These are phyloP conservation scores for Tolypocladium tundrense DNA, from an alignment of 2,329 filamentous ascomycete genomes.

Conservation along the genomic window DNA sequence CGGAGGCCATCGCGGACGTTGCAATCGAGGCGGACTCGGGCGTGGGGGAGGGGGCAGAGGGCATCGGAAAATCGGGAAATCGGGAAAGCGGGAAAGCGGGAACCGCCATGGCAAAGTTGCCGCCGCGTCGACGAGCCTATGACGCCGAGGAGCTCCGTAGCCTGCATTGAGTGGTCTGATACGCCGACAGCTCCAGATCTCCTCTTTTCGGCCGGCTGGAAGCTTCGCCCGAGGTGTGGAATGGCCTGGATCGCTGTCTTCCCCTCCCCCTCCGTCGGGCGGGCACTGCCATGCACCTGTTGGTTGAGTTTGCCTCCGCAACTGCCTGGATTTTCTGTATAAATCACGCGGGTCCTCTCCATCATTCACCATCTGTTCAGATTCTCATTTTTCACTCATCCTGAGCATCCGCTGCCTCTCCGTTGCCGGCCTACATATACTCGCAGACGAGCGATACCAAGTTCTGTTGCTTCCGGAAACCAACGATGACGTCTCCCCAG, in stretches of 20 bases:
- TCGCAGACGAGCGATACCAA: not conserved
- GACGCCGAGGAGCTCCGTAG: not conserved
- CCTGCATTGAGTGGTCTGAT: not conserved
- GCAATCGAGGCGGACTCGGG: not conserved
- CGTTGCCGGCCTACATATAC: not conserved
- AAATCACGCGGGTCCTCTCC: not conserved
- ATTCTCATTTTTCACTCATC: not conserved
- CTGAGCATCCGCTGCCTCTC: not conserved
- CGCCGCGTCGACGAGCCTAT: not conserved
- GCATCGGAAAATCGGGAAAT: not conserved
- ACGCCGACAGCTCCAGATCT: not conserved
- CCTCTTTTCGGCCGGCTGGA: not conserved
- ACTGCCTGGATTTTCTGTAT: not conserved
- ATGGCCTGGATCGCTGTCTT: not conserved
- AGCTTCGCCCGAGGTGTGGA: not conserved
- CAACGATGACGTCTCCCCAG: conserved; percentile 22
- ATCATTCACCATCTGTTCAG: not conserved
- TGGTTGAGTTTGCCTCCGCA: not conserved
- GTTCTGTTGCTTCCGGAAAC: not conserved
- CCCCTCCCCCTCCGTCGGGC: not conserved
- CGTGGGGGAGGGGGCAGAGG: not conserved
- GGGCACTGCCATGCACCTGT: too few relatives aligned
- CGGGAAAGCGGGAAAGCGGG: too few relatives aligned
- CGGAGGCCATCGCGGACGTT: not conserved
- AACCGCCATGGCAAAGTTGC: not conserved